Conservation (phyloP, 1,284 basidiomycete genomes). For the Boletus sp. region DNA sequence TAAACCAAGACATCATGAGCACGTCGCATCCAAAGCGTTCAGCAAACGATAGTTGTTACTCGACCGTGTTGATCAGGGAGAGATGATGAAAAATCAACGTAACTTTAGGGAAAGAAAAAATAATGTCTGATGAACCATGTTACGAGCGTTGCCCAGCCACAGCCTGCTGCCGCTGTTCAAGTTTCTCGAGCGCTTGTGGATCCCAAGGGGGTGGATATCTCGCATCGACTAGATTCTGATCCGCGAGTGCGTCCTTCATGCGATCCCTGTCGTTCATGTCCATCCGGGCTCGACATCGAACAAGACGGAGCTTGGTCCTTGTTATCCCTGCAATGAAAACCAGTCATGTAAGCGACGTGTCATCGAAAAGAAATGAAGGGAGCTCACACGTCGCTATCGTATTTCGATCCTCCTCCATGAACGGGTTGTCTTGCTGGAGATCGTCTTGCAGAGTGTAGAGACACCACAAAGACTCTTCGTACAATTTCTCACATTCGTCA, state of each 20-base stretch:
- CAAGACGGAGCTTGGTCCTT: conserved; percentile 72
- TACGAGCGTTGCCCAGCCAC: conserved; percentile 13
- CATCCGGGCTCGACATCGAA: conserved; percentile 69
- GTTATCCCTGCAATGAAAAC: conserved; percentile 59
- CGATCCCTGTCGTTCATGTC: conserved; percentile 65
- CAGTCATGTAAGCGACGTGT: neutral
- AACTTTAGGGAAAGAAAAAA: neutral
- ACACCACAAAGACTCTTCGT: conserved; percentile 93
- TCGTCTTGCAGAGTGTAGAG: conserved; percentile 90
- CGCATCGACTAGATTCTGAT: conserved; percentile 68
- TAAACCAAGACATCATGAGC: neutral
- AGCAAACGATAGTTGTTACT: neutral
- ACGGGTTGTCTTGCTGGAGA: conserved; percentile 78
- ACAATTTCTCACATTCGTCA: conserved; percentile 87
- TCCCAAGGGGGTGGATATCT: conserved; percentile 77
- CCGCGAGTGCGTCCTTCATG: conserved; percentile 64
- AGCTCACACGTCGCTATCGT: conserved; percentile 78
- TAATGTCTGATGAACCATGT: conserved; percentile 1
- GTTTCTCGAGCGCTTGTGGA: conserved; percentile 37
- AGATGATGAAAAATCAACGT: neutral
- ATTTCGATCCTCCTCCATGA: conserved; percentile 78
- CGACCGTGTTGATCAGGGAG: neutral
- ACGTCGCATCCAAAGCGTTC: conserved; percentile 8
- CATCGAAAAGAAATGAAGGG: neutral
- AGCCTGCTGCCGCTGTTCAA: conserved; percentile 27